These are phyloP conservation scores for Neocatenulostroma microsporum DNA, from an alignment of 2,329 filamentous ascomycete genomes.

Conservation along the genomic window DNA sequence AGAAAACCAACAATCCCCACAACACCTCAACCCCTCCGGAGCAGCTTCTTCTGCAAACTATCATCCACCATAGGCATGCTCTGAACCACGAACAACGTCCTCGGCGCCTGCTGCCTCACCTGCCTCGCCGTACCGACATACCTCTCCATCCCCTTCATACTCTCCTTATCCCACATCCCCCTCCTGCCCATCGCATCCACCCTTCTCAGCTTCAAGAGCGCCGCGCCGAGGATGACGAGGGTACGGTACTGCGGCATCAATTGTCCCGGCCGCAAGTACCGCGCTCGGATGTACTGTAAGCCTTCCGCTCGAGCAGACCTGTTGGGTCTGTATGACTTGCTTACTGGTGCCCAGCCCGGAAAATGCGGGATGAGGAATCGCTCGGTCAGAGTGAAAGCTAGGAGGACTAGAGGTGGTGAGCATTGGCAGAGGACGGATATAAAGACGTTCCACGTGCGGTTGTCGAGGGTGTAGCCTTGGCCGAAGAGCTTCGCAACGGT, in stretches of 20 bases:
- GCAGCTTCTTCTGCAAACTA: constrained; percentile 23
- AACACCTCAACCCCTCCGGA: too few relatives aligned
- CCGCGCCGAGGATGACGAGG: constrained; percentile 34
- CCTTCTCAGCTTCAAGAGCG: constrained; percentile 28
- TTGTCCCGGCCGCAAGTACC: constrained; percentile 18
- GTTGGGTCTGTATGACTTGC: constrained; percentile 15
- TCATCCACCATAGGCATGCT: constrained; percentile 35
- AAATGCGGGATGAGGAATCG: constrained; percentile 68
- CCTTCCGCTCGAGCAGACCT: constrained; percentile 17
- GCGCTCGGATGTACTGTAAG: constrained; percentile 23
- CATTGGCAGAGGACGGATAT: constrained; percentile 59
- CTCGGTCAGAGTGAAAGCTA: constrained; percentile 71
- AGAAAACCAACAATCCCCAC: too few relatives aligned
- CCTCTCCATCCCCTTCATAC: constrained; percentile 15
- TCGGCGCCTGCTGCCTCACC: constrained; percentile 31
- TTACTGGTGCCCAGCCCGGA: constrained; percentile 56
- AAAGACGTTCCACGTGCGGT: constrained; percentile 72
- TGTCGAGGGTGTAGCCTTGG: constrained; percentile 66
- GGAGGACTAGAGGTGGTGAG: constrained; percentile 42
- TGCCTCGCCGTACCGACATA: constrained; percentile 23
- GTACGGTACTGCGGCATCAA: constrained; percentile 38
- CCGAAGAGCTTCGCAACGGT: constrained; percentile 50
- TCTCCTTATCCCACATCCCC: constrained; percentile 20
- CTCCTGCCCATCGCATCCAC: constrained; percentile 27
- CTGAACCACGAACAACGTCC: constrained; percentile 36